Percentiles rank a stretch among this genome's conserved stretches.
phyloP scores from a whole-genome alignment of 345 rosid species.

The Garcia nutans region DNA sequence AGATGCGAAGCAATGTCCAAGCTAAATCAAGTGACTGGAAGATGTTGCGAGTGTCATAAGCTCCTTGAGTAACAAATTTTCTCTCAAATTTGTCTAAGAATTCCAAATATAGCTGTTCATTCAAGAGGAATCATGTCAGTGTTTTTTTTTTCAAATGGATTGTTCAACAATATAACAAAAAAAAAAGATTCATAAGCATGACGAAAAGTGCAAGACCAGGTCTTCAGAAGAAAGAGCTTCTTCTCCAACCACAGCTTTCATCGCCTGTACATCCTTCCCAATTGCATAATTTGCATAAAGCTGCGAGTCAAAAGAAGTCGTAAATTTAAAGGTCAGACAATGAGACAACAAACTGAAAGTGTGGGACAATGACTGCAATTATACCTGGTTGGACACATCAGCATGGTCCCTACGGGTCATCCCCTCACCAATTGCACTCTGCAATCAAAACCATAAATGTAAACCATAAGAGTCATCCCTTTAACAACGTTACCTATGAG shows the following conservation, averaged over 20 bases:
- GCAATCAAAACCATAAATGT: slow-evolving; percentile 7
- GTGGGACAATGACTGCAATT: slow-evolving; percentile 6
- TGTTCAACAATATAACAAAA: not conserved
- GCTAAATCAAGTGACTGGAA: slow-evolving; percentile 96
- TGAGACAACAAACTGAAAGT: not conserved
- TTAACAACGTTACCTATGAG: no score
- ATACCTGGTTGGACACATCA: slow-evolving; percentile 93
- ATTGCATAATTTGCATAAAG: slow-evolving; percentile 94
- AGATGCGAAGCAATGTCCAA: slow-evolving; percentile 94
- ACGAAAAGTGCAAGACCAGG: slow-evolving; percentile 50
- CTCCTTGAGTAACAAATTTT: slow-evolving; percentile 90
- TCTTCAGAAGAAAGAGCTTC: slow-evolving; percentile 99
- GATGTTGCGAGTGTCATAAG: slow-evolving; percentile 90
- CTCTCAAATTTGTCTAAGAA: slow-evolving; percentile 94
- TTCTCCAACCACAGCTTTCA: slow-evolving; percentile 99
- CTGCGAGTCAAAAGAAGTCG: slow-evolving; percentile 32
- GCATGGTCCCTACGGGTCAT: slow-evolving; percentile 94
- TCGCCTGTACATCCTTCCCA: slow-evolving; percentile 97
- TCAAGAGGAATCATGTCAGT: slow-evolving; percentile 22
- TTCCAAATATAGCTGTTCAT: slow-evolving; percentile 81
- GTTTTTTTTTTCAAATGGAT: not conserved
- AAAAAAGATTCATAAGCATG: slow-evolving; percentile 5
- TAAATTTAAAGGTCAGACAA: not conserved
- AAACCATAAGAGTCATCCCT: no score
- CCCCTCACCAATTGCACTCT: slow-evolving; percentile 99